These are phyloP conservation scores for Gloeopeniophorella convolvens DNA, from an alignment of 768 basidiomycete genomes.

Conservation along the genomic window DNA sequence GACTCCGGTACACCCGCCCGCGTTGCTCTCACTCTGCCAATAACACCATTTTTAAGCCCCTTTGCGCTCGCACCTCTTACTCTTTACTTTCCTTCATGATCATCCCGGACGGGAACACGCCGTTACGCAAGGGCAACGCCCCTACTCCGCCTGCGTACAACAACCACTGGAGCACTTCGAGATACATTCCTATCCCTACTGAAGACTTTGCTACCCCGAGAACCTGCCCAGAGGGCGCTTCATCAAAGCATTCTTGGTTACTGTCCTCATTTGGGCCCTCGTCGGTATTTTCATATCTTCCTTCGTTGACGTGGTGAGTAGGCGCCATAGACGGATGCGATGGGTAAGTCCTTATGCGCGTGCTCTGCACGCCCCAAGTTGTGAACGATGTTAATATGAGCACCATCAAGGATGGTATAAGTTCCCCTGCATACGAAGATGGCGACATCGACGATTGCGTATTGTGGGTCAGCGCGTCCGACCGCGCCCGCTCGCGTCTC, in stretches of 20 bases:
- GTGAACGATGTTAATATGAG: background rate
- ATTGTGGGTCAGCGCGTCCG: constrained; percentile 1
- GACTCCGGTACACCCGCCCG: no score
- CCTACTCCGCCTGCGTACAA: constrained; percentile 11
- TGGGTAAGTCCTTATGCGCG: constrained; percentile 4
- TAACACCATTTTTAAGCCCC: no score
- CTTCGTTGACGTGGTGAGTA: background rate
- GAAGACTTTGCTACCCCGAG: background rate
- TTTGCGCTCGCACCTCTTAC: background rate
- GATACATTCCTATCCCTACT: background rate
- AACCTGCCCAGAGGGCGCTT: constrained; percentile 22
- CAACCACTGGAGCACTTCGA: background rate
- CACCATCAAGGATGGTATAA: background rate
- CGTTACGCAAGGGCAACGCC: background rate
- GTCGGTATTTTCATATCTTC: constrained; percentile 13
- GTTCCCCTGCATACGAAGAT: background rate
- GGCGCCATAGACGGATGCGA: background rate
- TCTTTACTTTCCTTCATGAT: background rate
- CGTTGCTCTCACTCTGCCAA: no score
- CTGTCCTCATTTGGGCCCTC: constrained; percentile 24
- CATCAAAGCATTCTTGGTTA: constrained; percentile 25
- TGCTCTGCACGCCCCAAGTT: constrained; percentile 18
- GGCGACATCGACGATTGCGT: background rate
- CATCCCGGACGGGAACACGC: background rate
- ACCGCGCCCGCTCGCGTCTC: constrained; percentile 22